Conservation (phyloP, 2,329 filamentous ascomycete species). For the Alternaria dauci region DNA sequence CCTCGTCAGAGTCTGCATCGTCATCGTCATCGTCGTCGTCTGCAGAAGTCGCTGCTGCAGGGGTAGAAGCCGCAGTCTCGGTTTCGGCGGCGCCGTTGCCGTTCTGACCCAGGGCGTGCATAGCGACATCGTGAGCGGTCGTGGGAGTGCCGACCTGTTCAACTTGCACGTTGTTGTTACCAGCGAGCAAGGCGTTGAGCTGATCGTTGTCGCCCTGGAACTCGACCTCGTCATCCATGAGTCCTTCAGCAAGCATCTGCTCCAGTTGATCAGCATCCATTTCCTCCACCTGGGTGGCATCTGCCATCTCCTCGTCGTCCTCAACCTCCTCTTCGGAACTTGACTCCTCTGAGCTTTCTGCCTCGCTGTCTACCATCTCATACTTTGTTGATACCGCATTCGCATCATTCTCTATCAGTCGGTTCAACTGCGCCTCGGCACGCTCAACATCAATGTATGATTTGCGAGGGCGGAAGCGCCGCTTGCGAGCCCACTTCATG, state of each 20-base stretch:
- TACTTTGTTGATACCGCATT: slow-evolving; percentile 63
- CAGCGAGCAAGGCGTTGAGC: slow-evolving; percentile 40
- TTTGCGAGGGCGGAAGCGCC: slow-evolving; percentile 83
- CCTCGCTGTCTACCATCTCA: slow-evolving; percentile 62
- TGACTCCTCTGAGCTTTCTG: slow-evolving; percentile 55
- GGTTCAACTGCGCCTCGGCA: slow-evolving; percentile 80
- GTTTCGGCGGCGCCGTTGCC: slow-evolving; percentile 39
- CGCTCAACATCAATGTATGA: slow-evolving; percentile 85
- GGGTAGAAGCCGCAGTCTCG: slow-evolving; percentile 44
- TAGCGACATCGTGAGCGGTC: slow-evolving; percentile 48
- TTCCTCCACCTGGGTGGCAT: slow-evolving; percentile 51
- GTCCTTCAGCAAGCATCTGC: slow-evolving; percentile 41
- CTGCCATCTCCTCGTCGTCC: slow-evolving; percentile 53
- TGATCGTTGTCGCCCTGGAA: slow-evolving; percentile 44
- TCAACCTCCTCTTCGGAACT: slow-evolving; percentile 49
- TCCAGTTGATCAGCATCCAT: slow-evolving; percentile 51
- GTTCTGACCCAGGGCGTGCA: slow-evolving; percentile 47
- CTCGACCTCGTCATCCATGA: slow-evolving; percentile 49
- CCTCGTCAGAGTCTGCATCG: slow-evolving; percentile 52
- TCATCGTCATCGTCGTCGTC: slow-evolving; percentile 57
- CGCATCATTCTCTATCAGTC: slow-evolving; percentile 75
- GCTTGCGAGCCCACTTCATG: slow-evolving; percentile 83
- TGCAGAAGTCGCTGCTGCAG: slow-evolving; percentile 43
- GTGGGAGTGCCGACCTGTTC: slow-evolving; percentile 47
- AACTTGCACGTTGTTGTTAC: slow-evolving; percentile 37